Percentiles rank a stretch among this genome's conserved stretches.
These are phyloP conservation scores for Bipolaris cookei DNA, from an alignment of 2,329 filamentous ascomycete genomes.

Conservation along the genomic window DNA sequence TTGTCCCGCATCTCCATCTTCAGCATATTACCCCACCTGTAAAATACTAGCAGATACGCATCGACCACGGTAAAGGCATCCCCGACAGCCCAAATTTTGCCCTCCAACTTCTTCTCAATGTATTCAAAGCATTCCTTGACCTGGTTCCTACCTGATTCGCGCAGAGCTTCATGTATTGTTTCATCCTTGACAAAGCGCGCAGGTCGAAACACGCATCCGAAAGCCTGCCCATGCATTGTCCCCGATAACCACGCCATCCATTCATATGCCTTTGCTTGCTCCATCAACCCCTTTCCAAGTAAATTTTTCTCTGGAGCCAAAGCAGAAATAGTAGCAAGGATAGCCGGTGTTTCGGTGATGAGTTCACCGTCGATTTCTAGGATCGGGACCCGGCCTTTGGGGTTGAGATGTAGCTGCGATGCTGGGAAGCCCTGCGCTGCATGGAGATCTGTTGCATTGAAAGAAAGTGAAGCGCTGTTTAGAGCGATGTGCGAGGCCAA, in stretches of 20 bases:
- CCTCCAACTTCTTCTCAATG: not conserved
- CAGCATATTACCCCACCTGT: conserved; percentile 23
- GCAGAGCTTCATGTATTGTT: conserved; percentile 12
- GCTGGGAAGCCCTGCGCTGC: conserved; percentile 16
- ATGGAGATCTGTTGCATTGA: conserved; percentile 17
- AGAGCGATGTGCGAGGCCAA: conserved; percentile 31
- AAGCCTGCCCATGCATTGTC: conserved; percentile 28
- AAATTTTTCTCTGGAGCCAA: conserved; percentile 22
- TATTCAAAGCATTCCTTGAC: conserved; percentile 1
- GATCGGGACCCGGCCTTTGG: conserved; percentile 32
- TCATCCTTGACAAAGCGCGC: conserved; percentile 20
- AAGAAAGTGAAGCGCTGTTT: conserved; percentile 17
- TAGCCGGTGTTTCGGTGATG: conserved; percentile 25
- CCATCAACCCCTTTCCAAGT: conserved; percentile 20
- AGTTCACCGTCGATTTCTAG: conserved; percentile 23
- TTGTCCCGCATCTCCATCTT: conserved; percentile 22
- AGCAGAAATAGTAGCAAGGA: not conserved
- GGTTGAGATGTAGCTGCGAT: conserved; percentile 23
- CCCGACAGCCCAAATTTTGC: not conserved
- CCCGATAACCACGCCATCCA: conserved; percentile 30
- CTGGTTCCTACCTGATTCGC: not conserved
- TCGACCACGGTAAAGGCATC: not conserved
- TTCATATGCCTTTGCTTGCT: conserved; percentile 26
- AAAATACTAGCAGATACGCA: conserved; percentile 33
- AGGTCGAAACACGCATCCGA: conserved; percentile 25